phyloP scores from a whole-genome alignment of 2,329 filamentous ascomycete species.

The Fusarium continuum region DNA sequence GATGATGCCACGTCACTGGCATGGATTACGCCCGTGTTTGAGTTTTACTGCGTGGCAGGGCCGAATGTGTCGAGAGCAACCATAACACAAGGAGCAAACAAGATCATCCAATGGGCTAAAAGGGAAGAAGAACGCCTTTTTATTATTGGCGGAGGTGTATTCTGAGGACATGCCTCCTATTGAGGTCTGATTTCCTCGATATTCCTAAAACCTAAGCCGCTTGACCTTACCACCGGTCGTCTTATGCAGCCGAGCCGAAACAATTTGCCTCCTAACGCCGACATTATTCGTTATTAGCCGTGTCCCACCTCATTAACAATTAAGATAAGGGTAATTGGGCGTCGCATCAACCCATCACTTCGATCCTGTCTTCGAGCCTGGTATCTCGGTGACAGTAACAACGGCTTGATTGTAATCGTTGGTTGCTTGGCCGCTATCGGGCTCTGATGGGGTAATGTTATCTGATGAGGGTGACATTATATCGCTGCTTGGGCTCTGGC shows the following conservation, averaged over 20 bases:
- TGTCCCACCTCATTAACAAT: constrained; percentile 18
- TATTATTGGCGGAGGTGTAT: constrained; percentile 96
- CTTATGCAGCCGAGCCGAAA: constrained; percentile 22
- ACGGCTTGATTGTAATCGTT: constrained; percentile 20
- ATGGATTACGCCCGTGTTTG: constrained; percentile 91
- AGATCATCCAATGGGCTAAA: constrained; percentile 90
- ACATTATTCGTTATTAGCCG: constrained; percentile 38
- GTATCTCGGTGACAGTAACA: constrained; percentile 25
- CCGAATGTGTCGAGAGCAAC: constrained; percentile 71
- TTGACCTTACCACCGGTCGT: constrained; percentile 27
- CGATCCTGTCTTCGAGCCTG: constrained; percentile 18
- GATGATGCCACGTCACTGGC: constrained; percentile 82
- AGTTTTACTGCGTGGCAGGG: constrained; percentile 94
- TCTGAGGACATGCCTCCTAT: constrained; percentile 51
- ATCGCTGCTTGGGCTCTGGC: constrained; percentile 31
- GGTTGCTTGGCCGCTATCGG: constrained; percentile 12
- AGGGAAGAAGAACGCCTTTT: constrained; percentile 93
- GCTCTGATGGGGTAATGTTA: constrained; percentile 26
- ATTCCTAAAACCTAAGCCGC: constrained; percentile 34
- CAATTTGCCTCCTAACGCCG: constrained; percentile 37
- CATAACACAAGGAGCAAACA: constrained; percentile 86
- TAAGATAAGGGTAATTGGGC: constrained; percentile 1
- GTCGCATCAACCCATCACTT: constrained; percentile 16
- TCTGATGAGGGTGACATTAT: constrained; percentile 28
- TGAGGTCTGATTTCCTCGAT: constrained; percentile 32